Base-by-base conservation (phyloP, 2,329 filamentous ascomycete genomes). In the Cladophialophora yegresii region DNA sequence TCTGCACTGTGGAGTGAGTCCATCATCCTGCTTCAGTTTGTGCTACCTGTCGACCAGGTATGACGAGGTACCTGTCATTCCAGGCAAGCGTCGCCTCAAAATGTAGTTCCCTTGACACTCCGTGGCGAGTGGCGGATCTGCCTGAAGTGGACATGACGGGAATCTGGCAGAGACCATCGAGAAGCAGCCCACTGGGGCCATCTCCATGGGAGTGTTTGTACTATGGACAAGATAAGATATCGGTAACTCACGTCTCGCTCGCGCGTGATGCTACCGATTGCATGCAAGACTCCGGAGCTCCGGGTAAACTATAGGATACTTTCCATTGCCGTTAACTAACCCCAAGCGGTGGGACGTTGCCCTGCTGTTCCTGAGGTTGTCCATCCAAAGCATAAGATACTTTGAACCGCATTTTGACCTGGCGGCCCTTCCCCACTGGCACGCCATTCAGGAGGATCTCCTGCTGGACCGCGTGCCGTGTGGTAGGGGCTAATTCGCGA, bases 401-500 rank as follows among this genome's bases (percentile, higher is more conserved):
- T 72, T 91, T 91, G 91, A 93, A 99, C 67, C 95, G 83, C 78
- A 99, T 85, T 79, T 96, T 96, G 66, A 96, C 88, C n/a, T 82
- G 84, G 62, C 86, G 87, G 1, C 95, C 95, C 73, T 89, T 90
- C 50, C 86, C 82, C 67, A 79, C 80, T 71, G 92, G 87, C 1
- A 92, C 88, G 1, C 92, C 88, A 70, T 91, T 87, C 28, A 98
- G 81, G 54, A 88, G 82, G 67, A 97, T 92, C 20, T 87, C 84
- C 77, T 98, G 95, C 40, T 87, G 90, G 58, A 99, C 88, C 30
- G 92, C 93, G 72, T 85, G 85, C 75, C 88, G 86, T 73, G 91
- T 89, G 12, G 82, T 77, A 0, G 93, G 89, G 20, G 84, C 80
- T 55, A 99, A 84, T 28, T 84, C 83, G 63, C 92, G 88, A 26